Evolutionary conservation across 2,329 filamentous ascomycete genomes (phyloP).

Genomic region (Monosporascus sp.): DNA sequence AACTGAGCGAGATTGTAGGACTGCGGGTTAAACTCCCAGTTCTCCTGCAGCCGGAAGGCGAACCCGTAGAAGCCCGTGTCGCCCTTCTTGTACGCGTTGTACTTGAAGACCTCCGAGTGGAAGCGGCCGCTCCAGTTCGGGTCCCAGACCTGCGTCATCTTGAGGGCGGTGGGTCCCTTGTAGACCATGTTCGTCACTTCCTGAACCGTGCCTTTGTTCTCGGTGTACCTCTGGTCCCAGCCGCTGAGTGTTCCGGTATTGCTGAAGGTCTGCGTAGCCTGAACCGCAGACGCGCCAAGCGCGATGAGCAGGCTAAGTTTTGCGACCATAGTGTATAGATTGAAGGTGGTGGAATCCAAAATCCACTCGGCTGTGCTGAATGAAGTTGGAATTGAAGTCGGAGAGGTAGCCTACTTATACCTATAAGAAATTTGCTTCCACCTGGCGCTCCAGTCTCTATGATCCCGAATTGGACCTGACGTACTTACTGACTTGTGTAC

Average conservation of each 20-base stretch:
- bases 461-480: too few relatives aligned
- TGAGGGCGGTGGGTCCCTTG: constrained; percentile 33
- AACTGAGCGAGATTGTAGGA: constrained; percentile 46
- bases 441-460: too few relatives aligned
- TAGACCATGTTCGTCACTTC: constrained; percentile 36
- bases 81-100: constrained; percentile 39
- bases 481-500: too few relatives aligned
- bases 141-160: constrained; percentile 41
- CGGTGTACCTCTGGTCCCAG: constrained; percentile 33
- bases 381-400: background rate
- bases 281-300: constrained; percentile 16
- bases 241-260: constrained; percentile 36
- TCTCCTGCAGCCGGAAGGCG: constrained; percentile 40
- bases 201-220: constrained; percentile 36
- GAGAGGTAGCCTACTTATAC: background rate
- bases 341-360: too few relatives aligned
- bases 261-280: constrained; percentile 34
- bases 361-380: background rate
- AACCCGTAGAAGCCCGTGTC: constrained; percentile 46
- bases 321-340: background rate
- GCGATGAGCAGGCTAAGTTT: constrained; percentile 11
- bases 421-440: background rate
- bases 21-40: constrained; percentile 42
- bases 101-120: constrained; percentile 42
- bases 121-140: constrained; percentile 38